phyloP scores from a whole-genome alignment of 1,284 basidiomycete genomes.

The Austroboletus niveus region DNA sequence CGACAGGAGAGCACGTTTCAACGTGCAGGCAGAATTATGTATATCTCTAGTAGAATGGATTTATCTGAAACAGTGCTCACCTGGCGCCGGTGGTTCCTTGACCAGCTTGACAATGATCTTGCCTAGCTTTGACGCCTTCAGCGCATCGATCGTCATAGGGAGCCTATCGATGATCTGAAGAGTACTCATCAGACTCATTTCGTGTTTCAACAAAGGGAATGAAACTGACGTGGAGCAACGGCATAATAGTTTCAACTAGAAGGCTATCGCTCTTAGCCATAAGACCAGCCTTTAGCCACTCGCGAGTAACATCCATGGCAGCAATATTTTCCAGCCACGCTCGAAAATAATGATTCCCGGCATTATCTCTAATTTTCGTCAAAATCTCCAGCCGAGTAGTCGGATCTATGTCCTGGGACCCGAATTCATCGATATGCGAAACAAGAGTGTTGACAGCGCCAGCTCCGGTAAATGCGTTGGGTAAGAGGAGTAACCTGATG shows the following conservation, averaged over 20 bases:
- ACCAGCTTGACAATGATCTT: constrained; percentile 71
- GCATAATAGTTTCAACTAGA: constrained; percentile 75
- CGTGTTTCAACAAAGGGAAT: constrained; percentile 7
- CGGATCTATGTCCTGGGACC: constrained; percentile 59
- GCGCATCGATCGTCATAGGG: constrained; percentile 64
- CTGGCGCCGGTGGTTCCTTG: constrained; percentile 64
- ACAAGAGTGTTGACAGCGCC: constrained; percentile 60
- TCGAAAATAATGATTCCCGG: constrained; percentile 79
- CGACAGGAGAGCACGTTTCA: constrained; percentile 30
- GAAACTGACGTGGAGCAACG: constrained; percentile 71
- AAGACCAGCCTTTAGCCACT: constrained; percentile 72
- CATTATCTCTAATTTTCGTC: constrained; percentile 75
- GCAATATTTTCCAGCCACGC: constrained; percentile 72
- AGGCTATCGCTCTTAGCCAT: constrained; percentile 52
- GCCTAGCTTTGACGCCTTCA: constrained; percentile 71
- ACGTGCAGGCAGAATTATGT: constrained; percentile 27
- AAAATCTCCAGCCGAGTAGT: constrained; percentile 63
- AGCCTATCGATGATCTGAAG: constrained; percentile 76
- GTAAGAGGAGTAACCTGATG: constrained; percentile 52
- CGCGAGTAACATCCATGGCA: constrained; percentile 73
- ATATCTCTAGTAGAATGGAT: constrained; percentile 26
- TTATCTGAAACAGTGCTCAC: constrained; percentile 47
- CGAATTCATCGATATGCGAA: constrained; percentile 54
- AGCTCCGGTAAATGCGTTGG: constrained; percentile 64
- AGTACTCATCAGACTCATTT: constrained; percentile 18